These are phyloP conservation scores for Tribonema minus DNA, from an alignment of 108 stramenopile species.

Conservation along the genomic window DNA sequence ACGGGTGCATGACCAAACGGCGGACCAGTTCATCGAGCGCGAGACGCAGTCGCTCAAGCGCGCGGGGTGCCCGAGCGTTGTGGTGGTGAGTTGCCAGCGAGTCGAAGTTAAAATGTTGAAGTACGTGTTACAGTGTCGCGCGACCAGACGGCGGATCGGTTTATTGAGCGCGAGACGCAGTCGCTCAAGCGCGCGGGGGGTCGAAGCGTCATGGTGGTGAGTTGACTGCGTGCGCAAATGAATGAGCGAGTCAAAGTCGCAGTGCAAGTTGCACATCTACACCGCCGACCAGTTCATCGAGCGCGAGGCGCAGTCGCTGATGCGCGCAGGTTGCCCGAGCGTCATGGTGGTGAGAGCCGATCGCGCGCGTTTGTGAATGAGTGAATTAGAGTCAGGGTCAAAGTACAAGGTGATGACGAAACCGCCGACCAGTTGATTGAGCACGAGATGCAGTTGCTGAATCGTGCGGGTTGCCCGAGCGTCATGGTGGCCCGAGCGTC, in stretches of 20 bases:
- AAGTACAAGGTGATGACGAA: neutral
- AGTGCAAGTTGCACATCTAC: too few relatives aligned
- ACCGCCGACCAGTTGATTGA: neutral
- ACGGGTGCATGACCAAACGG: neutral
- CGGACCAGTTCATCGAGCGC: neutral
- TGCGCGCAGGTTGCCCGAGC: neutral
- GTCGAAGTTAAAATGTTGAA: too few relatives aligned
- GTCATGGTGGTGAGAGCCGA: too few relatives aligned
- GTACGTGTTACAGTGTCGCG: too few relatives aligned
- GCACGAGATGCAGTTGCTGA: neutral
- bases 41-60: neutral
- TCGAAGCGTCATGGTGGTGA: too few relatives aligned
- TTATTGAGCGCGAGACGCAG: neutral
- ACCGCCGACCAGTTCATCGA: neutral
- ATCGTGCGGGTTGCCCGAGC: neutral
- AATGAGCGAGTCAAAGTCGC: too few relatives aligned
- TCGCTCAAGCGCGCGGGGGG: too few relatives aligned
- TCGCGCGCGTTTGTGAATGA: too few relatives aligned
- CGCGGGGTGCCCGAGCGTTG: neutral
- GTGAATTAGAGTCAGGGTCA: too few relatives aligned
- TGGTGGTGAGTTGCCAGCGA: too few relatives aligned
- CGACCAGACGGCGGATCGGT: too few relatives aligned
- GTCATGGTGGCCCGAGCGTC: neutral
- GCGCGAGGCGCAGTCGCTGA: neutral
- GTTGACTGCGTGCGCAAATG: too few relatives aligned